phyloP scores from a whole-genome alignment of 2,329 filamentous ascomycete species.

The Penicillium thymicola region DNA sequence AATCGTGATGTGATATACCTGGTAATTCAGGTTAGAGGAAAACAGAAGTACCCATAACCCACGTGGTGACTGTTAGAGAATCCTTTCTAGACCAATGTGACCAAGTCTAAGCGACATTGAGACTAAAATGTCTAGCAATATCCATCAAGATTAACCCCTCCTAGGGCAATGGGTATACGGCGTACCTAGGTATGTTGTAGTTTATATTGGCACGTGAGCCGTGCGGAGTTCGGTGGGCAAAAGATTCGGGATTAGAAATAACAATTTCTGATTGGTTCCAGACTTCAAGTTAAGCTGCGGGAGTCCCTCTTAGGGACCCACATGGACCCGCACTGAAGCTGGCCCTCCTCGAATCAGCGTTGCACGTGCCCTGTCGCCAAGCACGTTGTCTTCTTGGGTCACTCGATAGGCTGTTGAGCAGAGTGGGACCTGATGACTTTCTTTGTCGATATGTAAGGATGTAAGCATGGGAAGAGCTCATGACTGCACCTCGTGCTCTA shows the following conservation, averaged over 20 bases:
- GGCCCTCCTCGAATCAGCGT: constrained; percentile 19
- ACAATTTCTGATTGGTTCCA: constrained; percentile 4
- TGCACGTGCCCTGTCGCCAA: constrained; percentile 22
- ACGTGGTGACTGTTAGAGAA: neutral
- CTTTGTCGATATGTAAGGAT: neutral
- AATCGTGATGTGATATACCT: neutral
- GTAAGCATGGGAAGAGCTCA: neutral
- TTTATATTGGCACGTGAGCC: neutral
- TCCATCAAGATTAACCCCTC: neutral
- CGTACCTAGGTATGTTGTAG: neutral
- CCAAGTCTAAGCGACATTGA: neutral
- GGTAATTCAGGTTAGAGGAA: too few relatives aligned
- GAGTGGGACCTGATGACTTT: constrained; percentile 4
- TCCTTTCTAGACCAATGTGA: neutral
- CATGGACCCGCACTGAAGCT: neutral
- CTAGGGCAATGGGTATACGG: neutral
- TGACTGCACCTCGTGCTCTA: constrained; percentile 10
- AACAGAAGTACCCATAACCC: too few relatives aligned
- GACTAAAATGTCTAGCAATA: neutral
- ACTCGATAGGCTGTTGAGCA: constrained; percentile 16
- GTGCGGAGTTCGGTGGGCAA: neutral
- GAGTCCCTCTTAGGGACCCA: neutral
- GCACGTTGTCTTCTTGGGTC: constrained; percentile 19
- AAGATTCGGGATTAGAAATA: constrained; percentile 2
- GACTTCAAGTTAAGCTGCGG: constrained; percentile 13